Base-by-base conservation (phyloP, 1,139 yeast genomes). In the Kodamaea plutei region DNA sequence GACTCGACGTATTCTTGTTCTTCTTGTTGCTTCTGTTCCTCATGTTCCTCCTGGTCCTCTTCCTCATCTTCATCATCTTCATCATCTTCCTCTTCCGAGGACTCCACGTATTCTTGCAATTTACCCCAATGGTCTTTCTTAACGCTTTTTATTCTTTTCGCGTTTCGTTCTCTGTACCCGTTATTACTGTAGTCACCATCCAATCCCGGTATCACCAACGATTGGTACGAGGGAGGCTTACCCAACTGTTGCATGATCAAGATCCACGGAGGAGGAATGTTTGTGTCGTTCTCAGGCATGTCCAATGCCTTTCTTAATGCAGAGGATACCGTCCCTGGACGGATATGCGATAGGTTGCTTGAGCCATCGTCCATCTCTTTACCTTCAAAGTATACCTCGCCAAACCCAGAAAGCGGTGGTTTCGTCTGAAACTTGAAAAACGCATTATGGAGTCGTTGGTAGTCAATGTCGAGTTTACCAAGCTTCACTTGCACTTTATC, bases 401-500 rank as follows among this genome's bases (percentile, higher is more conserved):
- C 97, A 58, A 67, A 80, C 2, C 64, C 67, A 19, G 73, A 69
- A 33, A 88, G 44, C 29, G 70, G 64, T 0, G 97, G 97, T 45
- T 77, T 80, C 20, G 82, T 72, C 48, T 85, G 94, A 45, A 72
- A 65, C 50, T 81, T 80, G 69, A 85, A 91, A 48, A 91, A 89
- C 0, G 96, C 95, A 51, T 85, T 84, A 49, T 88, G 79, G 16
- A 91, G 58, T 43, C 80, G 83, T 39, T 75, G 82, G 52, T 84
- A 89, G 54, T 91, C 97, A 20, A 91, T 73, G 55, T 91, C 98
- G 16, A 91, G 58, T 35, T 79, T 69, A 1, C 95, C 95, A 76
- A 87, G 67, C 52, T 85, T 87, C 0, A 96, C 96, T 52, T 87
- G 96, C 0, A 89, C 94, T 33, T 84, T 69, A 36, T 84, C 93